phyloP scores from a whole-genome alignment of 208 protist species.

The Phytomonas sp. region DNA sequence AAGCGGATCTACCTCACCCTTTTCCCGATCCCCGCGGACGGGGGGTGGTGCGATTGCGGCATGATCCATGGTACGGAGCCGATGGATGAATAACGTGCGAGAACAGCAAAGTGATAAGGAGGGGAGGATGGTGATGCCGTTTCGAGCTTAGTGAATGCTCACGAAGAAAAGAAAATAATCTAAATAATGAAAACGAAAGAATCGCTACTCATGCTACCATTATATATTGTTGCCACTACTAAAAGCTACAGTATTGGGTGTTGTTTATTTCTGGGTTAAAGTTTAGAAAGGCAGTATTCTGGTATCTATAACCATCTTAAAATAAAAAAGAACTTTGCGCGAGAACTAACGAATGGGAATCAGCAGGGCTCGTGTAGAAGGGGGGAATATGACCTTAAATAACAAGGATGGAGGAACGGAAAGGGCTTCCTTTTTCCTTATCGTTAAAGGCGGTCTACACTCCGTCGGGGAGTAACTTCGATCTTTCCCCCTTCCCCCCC shows the following conservation, averaged over 20 bases:
- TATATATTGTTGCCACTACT: neutral
- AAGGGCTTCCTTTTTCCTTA: neutral
- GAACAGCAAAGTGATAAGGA: neutral
- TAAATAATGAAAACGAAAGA: slow-evolving; percentile 9
- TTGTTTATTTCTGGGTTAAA: neutral
- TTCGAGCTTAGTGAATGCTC: neutral
- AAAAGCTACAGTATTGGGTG: neutral
- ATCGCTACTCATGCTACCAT: neutral
- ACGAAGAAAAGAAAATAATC: neutral
- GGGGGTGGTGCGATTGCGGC: slow-evolving; percentile 88
- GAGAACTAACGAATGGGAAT: neutral
- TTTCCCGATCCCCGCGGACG: slow-evolving; percentile 85
- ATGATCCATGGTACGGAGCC: slow-evolving; percentile 71
- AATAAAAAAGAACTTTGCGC: too few species aligned
- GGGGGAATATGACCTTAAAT: neutral
- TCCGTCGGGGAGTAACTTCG: neutral
- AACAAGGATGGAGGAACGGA: neutral
- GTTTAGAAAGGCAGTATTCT: neutral
- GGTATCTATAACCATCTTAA: neutral
- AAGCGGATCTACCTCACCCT: slow-evolving; percentile 87
- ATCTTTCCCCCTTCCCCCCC: neutral
- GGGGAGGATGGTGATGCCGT: neutral
- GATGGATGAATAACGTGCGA: slow-evolving; percentile 20
- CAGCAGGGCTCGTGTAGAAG: neutral
- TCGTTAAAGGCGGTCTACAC: neutral